Base-by-base conservation (phyloP, 2,329 filamentous ascomycete genomes). In the Chaetomium sp. region DNA sequence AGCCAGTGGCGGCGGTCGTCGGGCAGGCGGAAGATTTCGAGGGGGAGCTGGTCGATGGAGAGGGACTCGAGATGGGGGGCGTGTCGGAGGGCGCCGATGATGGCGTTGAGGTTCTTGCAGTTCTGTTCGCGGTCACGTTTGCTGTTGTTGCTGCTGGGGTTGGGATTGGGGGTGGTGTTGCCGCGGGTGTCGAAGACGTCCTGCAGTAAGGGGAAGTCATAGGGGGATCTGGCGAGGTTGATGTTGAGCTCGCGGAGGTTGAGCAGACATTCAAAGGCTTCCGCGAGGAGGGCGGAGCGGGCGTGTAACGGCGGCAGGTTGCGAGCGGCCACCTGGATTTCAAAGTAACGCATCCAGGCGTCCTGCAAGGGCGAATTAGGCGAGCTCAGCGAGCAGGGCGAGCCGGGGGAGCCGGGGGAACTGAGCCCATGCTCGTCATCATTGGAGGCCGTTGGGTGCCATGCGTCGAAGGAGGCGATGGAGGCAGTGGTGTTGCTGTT, bases 21-120 rank as follows among this genome's bases (percentile, higher is more conserved):
- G 7, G 67, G 61, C 42, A 70, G 53, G 49, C 70, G 69, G 59
- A 76, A 73, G 12, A 75, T 63, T 58, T 76, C 73, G 45, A 76
- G 67, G 6, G 74, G 74, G 49, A 76, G 67, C 10, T 72, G 70
- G 62, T 76, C 74, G 53, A 76, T 67, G 49, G 70, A 66, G 55
- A 77, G 69, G 5, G 71, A 70, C 9, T 64, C 60, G 43, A 76
- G 65, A 27, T 27, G 19, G 19, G 63, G 64, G 36, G 69, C 60
- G 36, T 71, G 70, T 41, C 72, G 68, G 51, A 72, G 57, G 35
- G 72, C 71, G 37, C 68, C 68, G 41, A 73, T 68, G 56, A 74
- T 68, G 54, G 70, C 66, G 58, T 73, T 69, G 44, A 74, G 62
- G 57, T 73, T 71, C 61, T 70, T 69, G 61, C 69, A 70, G 14